phyloP scores from a whole-genome alignment of 2,329 filamentous ascomycete genomes.

The Fusarium succisae region DNA sequence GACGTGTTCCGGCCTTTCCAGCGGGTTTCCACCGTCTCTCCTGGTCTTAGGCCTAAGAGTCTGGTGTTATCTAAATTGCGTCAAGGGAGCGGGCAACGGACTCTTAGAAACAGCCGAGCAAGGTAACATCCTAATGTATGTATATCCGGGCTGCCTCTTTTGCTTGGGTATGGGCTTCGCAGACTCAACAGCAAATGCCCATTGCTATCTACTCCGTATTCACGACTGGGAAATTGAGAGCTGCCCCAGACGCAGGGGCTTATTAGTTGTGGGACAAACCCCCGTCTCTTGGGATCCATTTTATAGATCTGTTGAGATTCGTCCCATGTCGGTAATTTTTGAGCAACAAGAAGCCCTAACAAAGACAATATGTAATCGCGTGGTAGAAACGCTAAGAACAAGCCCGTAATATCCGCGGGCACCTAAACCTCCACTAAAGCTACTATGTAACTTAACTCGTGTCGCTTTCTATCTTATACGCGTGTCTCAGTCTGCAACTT shows the following conservation, averaged over 20 bases:
- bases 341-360: conserved; percentile 14
- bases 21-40: conserved; percentile 7
- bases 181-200: not conserved
- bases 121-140: not conserved
- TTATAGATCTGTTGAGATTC: conserved; percentile 37
- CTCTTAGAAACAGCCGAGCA: not conserved
- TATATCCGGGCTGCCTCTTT: not conserved
- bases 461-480: not conserved
- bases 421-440: not conserved
- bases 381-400: conserved; percentile 21
- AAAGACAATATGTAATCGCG: conserved; percentile 5
- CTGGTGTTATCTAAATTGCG: conserved; percentile 10
- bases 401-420: conserved; percentile 18
- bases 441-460: not conserved
- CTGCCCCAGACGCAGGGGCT: conserved; percentile 40
- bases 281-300: conserved; percentile 29
- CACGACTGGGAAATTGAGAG: conserved; percentile 14
- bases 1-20: conserved; percentile 35
- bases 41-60: not conserved
- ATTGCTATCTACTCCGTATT: not conserved
- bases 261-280: conserved; percentile 41
- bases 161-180: not conserved
- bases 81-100: conserved; percentile 6
- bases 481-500: not conserved
- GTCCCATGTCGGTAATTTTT: conserved; percentile 18